Evolutionary conservation across 73 alveolate species (phyloP).

Genomic region (Urostyla sp.): DNA sequence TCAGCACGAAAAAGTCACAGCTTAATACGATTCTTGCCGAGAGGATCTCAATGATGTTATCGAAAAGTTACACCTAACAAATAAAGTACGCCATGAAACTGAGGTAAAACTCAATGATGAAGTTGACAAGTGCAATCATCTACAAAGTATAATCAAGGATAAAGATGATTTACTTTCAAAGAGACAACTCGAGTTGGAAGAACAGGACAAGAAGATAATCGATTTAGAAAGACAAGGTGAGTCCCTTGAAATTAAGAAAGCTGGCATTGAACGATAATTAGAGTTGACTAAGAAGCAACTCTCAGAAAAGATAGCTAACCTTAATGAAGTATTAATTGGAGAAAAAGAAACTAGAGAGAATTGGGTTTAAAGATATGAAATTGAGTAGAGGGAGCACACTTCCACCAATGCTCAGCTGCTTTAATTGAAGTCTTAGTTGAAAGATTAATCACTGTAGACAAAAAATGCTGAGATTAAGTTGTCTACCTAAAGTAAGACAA

Average conservation of each 20-base stretch:
- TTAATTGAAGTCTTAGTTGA: conserved; percentile 35
- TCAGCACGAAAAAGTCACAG: conserved; percentile 51
- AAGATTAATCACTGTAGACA: conserved; percentile 36
- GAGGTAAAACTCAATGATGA: conserved; percentile 58
- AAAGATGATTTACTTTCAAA: conserved; percentile 46
- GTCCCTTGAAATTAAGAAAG: conserved; percentile 55
- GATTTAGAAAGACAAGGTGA: conserved; percentile 49
- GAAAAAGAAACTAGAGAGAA: conserved; percentile 71
- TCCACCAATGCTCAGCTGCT: conserved; percentile 54
- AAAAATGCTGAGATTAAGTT: conserved; percentile 58
- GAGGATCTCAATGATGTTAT: conserved; percentile 55
- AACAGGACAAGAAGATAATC: conserved; percentile 51
- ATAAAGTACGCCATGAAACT: conserved; percentile 61
- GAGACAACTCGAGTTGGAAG: conserved; percentile 47
- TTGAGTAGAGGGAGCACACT: conserved; percentile 71
- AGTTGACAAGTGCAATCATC: conserved; percentile 16
- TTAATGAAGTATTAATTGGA: conserved; percentile 53
- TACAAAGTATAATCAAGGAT: conserved; percentile 34
- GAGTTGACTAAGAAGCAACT: conserved; percentile 66
- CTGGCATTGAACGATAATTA: conserved; percentile 58
- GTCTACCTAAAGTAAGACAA: not conserved
- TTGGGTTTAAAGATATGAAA: conserved; percentile 74
- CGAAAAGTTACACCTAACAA: conserved; percentile 59
- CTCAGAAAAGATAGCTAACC: conserved; percentile 59
- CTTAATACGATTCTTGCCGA: conserved; percentile 12